These are phyloP conservation scores for Rhodotorula taiwanensis DNA, from an alignment of 768 basidiomycete genomes.

Conservation along the genomic window DNA sequence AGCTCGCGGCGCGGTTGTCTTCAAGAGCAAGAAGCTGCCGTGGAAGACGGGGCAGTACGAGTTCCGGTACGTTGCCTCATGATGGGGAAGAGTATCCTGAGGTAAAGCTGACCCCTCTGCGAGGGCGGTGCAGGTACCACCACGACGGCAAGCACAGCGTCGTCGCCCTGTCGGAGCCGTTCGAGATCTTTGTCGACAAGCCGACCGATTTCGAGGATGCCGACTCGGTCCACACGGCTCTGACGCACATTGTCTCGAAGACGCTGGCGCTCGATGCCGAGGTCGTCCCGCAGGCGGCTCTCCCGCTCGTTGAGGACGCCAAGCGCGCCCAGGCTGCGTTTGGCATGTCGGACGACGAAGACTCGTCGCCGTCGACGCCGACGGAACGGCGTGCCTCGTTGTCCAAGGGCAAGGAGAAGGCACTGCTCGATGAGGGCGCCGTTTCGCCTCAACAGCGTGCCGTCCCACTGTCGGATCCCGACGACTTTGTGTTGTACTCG, in stretches of 20 bases:
- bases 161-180: constrained; percentile 71
- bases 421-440: constrained; percentile 31
- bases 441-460: neutral
- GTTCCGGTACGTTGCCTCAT: constrained; percentile 53
- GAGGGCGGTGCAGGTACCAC: constrained; percentile 56
- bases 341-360: too few relatives aligned
- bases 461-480: constrained; percentile 55
- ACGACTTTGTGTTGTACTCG: constrained; percentile 93
- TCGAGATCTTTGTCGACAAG: constrained; percentile 78
- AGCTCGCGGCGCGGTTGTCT: constrained; percentile 58
- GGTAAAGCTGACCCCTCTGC: neutral
- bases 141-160: constrained; percentile 98
- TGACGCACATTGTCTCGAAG: constrained; percentile 37
- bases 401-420: constrained; percentile 19
- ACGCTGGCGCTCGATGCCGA: constrained; percentile 36
- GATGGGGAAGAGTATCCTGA: too few relatives aligned
- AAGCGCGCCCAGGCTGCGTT: neutral
- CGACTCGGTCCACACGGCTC: constrained; percentile 54
- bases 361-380: too few relatives aligned
- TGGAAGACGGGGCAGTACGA: constrained; percentile 85
- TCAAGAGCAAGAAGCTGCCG: constrained; percentile 71
- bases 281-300: constrained; percentile 33
- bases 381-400: neutral
- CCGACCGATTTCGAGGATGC: constrained; percentile 59
- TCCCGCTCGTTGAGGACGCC: constrained; percentile 1